These are phyloP conservation scores for Vitis hybrid DNA, from an alignment of 177 flowering plant genomes.

Conservation along the genomic window DNA sequence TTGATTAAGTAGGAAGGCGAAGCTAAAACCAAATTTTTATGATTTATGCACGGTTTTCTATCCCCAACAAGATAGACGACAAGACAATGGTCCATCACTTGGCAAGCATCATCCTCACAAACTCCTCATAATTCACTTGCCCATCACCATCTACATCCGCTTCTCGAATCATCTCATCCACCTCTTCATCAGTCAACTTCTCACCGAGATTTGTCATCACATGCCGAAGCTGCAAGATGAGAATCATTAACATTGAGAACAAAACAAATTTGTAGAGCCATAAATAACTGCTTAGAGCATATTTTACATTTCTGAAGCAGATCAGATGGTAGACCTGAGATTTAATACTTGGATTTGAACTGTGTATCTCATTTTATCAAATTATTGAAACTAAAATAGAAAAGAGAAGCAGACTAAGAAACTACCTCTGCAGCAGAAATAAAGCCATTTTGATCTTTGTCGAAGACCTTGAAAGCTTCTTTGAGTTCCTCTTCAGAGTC, in stretches of 20 bases:
- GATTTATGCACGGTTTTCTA: too few species aligned
- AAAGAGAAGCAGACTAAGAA: neutral
- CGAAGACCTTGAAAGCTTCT: constrained; percentile 71
- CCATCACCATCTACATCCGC: constrained; percentile 77
- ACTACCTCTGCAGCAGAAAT: constrained; percentile 69
- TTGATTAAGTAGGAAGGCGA: too few species aligned
- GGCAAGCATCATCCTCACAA: constrained; percentile 66
- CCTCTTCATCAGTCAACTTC: constrained; percentile 70
- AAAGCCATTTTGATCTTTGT: constrained; percentile 71
- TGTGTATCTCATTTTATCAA: neutral
- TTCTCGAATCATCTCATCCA: constrained; percentile 70
- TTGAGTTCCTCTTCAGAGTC: constrained; percentile 71
- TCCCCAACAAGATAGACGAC: too few species aligned
- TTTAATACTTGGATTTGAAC: neutral
- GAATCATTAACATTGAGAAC: neutral
- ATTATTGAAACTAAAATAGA: neutral
- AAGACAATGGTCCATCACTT: constrained; percentile 29
- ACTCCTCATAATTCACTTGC: constrained; percentile 67
- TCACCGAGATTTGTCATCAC: constrained; percentile 79
- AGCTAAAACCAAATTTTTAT: too few species aligned
- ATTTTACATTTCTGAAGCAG: neutral
- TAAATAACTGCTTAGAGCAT: neutral
- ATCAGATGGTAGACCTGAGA: neutral
- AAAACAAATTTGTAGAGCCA: neutral
- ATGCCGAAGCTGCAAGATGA: constrained; percentile 48